Conservation (phyloP, 1,139 yeast genomes). For the Lodderomyces theae region DNA sequence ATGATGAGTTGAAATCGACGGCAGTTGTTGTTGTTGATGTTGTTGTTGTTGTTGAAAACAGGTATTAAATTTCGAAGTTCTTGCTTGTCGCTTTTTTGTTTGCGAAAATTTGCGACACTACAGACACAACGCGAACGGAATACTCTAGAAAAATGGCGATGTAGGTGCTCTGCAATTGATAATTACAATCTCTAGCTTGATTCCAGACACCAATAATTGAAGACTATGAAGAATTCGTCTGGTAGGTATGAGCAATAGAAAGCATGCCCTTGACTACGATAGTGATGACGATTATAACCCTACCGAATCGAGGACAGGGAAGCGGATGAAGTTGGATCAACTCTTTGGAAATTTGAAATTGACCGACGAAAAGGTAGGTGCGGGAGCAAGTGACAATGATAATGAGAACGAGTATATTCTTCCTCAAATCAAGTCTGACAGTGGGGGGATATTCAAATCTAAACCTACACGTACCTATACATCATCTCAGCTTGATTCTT, state of each 20-base stretch:
- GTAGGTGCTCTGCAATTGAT: too few species aligned
- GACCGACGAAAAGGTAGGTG: conserved; percentile 4
- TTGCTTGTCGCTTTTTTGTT: too few species aligned
- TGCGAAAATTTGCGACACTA: too few species aligned
- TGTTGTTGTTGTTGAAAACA: too few species aligned
- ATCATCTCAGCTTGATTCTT: conserved; percentile 10
- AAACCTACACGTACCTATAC: conserved; percentile 7
- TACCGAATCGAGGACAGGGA: conserved; percentile 11
- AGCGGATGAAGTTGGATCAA: conserved; percentile 16
- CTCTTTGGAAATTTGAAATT: conserved; percentile 14
- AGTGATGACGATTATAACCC: conserved; percentile 12
- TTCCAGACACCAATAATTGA: too few species aligned
- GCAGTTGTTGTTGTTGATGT: too few species aligned
- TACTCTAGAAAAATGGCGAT: too few species aligned
- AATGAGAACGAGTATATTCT: conserved; percentile 3
- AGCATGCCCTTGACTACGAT: conserved; percentile 11
- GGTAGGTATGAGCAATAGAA: conserved; percentile 3
- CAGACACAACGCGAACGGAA: too few species aligned
- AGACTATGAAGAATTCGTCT: background rate
- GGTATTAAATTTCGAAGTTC: too few species aligned
- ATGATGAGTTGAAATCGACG: too few species aligned
- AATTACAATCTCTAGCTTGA: too few species aligned
- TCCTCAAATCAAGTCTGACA: conserved; percentile 6
- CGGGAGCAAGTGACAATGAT: background rate
- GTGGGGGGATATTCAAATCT: conserved; percentile 8